Evolutionary conservation across 1,284 basidiomycete species (phyloP).

Genomic region (Ustilago curta): DNA sequence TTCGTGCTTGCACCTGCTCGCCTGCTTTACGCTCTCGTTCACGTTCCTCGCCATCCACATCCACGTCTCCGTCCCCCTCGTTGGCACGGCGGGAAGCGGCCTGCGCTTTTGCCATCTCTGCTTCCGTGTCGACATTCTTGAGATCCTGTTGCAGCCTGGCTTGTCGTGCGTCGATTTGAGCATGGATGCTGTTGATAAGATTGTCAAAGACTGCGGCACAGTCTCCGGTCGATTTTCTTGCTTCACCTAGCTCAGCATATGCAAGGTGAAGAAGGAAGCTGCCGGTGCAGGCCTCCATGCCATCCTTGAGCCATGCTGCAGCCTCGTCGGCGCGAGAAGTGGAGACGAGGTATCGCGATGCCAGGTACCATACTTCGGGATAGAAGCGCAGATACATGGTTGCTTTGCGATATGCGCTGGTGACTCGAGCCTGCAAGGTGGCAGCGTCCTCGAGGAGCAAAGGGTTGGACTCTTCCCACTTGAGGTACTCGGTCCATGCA

Average conservation of each 20-base stretch:
- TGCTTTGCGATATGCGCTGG: slow-evolving; percentile 87
- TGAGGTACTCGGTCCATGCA: slow-evolving; percentile 90
- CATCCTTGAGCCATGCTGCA: slow-evolving; percentile 81
- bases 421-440: slow-evolving; percentile 77
- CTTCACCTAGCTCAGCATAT: slow-evolving; percentile 85
- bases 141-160: slow-evolving; percentile 72
- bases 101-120: slow-evolving; percentile 44
- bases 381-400: slow-evolving; percentile 91
- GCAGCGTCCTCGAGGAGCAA: slow-evolving; percentile 85
- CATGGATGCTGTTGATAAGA: slow-evolving; percentile 78
- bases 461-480: slow-evolving; percentile 96
- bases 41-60: slow-evolving; percentile 71
- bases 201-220: slow-evolving; percentile 73
- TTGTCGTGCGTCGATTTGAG: slow-evolving; percentile 80
- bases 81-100: slow-evolving; percentile 59
- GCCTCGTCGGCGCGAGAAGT: slow-evolving; percentile 86
- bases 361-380: slow-evolving; percentile 96
- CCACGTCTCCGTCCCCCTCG: slow-evolving; percentile 68
- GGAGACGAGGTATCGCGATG: slow-evolving; percentile 81
- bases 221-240: slow-evolving; percentile 70
- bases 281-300: slow-evolving; percentile 86
- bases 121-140: slow-evolving; percentile 69
- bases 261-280: slow-evolving; percentile 91
- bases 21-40: slow-evolving; percentile 74
- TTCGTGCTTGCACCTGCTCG: slow-evolving; percentile 70